Evolutionary conservation across 129 eudicot genomes (phyloP).

Genomic region (Flaveria brownii): DNA sequence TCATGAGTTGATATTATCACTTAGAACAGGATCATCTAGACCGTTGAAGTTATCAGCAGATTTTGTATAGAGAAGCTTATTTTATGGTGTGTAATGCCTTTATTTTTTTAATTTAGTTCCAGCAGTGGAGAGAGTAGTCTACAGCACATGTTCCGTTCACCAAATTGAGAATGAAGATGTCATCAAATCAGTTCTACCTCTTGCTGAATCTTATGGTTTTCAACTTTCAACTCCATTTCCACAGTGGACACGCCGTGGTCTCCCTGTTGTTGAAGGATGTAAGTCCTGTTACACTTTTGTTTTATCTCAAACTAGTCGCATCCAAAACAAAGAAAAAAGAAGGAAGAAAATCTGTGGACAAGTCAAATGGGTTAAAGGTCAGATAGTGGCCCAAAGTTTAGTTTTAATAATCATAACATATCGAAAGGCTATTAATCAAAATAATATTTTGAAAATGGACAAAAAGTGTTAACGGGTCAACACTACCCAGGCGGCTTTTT

Average conservation of each 20-base stretch:
- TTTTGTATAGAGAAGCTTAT: not conserved
- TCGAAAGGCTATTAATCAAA: not conserved
- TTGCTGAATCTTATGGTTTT: conserved; percentile 71
- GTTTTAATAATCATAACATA: not conserved
- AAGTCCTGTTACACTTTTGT: conserved; percentile 37
- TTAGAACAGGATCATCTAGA: not conserved
- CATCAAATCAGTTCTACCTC: conserved; percentile 58
- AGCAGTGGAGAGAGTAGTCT: conserved; percentile 78
- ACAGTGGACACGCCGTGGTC: conserved; percentile 89
- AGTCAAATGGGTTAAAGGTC: not conserved
- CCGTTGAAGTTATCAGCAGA: not conserved
- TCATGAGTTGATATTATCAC: conserved; percentile 9
- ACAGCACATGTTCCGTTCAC: conserved; percentile 93
- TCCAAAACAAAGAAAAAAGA: not conserved
- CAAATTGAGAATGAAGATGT: conserved; percentile 97
- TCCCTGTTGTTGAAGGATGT: conserved; percentile 86
- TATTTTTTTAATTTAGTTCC: conserved; percentile 51
- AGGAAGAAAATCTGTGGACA: not conserved
- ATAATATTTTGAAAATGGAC: not conserved
- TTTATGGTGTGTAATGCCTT: conserved; percentile 2
- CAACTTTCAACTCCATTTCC: conserved; percentile 71
- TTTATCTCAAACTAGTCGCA: not conserved
- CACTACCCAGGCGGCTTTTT: too few species aligned
- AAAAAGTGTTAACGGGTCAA: not conserved
- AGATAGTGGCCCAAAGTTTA: not conserved